Evolutionary conservation across 2,329 filamentous ascomycete genomes (phyloP).

Genomic region (Emydomyces testavorans): DNA sequence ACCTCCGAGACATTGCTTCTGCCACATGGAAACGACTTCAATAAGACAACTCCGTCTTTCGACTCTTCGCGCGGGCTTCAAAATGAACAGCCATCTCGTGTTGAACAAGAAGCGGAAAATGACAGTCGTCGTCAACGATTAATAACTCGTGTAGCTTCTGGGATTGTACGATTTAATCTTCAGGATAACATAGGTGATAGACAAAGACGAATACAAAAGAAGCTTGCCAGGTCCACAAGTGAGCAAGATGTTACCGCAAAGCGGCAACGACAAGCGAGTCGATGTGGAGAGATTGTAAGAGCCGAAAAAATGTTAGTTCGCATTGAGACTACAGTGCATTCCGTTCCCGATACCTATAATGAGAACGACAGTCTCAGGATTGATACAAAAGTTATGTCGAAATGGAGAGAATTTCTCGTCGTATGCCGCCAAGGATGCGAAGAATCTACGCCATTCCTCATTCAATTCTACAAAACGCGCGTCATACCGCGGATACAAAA

Average conservation of each 20-base stretch:
- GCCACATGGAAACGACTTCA: slow-evolving; percentile 16
- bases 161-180: slow-evolving; percentile 36
- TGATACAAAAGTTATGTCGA: slow-evolving; percentile 48
- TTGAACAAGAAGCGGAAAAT: slow-evolving; percentile 17
- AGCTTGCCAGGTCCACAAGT: slow-evolving; percentile 22
- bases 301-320: slow-evolving; percentile 58
- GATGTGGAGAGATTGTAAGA: slow-evolving; percentile 49
- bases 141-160: slow-evolving; percentile 19
- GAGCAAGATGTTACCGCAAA: slow-evolving; percentile 11
- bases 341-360: slow-evolving; percentile 49
- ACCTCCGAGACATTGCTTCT: slow-evolving; percentile 23
- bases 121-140: slow-evolving; percentile 15
- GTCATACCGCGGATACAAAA: slow-evolving; percentile 52
- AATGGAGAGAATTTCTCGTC: slow-evolving; percentile 54
- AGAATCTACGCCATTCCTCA: slow-evolving; percentile 43
- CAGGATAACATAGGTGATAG: slow-evolving; percentile 34
- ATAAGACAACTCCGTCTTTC: slow-evolving; percentile 15
- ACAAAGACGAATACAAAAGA: slow-evolving; percentile 31
- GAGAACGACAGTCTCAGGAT: slow-evolving; percentile 52
- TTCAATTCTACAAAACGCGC: slow-evolving; percentile 52
- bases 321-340: slow-evolving; percentile 44
- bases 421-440: slow-evolving; percentile 49
- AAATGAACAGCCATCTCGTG: slow-evolving; percentile 27
- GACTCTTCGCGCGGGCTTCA: slow-evolving; percentile 20
- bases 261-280: slow-evolving; percentile 14